A percentile compares a stretch with the other conserved stretches of the same genome.
These are phyloP conservation scores for Tolypocladium pustulatum DNA, from an alignment of 2,329 filamentous ascomycete species.

Conservation along the genomic window DNA sequence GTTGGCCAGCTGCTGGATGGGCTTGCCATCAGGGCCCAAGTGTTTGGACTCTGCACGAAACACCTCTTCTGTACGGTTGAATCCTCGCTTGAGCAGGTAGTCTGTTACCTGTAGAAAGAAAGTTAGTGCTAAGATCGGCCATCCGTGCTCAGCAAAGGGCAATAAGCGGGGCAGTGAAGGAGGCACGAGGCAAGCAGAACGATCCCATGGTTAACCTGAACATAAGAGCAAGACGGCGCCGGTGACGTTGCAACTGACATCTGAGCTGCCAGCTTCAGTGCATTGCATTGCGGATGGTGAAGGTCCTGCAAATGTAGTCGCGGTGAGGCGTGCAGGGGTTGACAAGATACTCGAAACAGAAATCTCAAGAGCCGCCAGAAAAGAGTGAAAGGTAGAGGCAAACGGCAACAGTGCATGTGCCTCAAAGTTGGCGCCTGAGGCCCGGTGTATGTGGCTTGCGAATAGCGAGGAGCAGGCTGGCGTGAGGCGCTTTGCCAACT, in stretches of 20 bases:
- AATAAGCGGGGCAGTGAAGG: neutral
- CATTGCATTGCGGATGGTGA: neutral
- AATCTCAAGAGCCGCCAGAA: neutral
- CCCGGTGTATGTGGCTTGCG: neutral
- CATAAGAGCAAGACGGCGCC: neutral
- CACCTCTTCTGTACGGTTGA: conserved; percentile 83
- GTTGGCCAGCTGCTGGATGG: conserved; percentile 59
- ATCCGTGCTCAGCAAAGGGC: neutral
- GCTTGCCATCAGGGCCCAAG: conserved; percentile 69
- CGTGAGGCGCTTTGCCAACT: neutral
- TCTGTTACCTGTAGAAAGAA: conserved; percentile 59
- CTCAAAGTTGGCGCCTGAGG: neutral
- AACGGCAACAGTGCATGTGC: neutral
- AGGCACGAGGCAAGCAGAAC: neutral
- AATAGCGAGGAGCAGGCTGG: neutral
- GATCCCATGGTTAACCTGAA: neutral
- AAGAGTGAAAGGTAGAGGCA: neutral
- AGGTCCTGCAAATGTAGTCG: neutral
- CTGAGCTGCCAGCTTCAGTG: neutral
- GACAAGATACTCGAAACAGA: neutral
- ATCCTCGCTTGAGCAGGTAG: conserved; percentile 91
- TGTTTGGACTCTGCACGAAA: conserved; percentile 84
- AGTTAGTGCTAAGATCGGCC: neutral
- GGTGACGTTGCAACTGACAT: neutral
- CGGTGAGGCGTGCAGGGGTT: neutral